Evolutionary conservation across 2,329 filamentous ascomycete genomes (phyloP).

Genomic region (Ampelomyces quisqualis): DNA sequence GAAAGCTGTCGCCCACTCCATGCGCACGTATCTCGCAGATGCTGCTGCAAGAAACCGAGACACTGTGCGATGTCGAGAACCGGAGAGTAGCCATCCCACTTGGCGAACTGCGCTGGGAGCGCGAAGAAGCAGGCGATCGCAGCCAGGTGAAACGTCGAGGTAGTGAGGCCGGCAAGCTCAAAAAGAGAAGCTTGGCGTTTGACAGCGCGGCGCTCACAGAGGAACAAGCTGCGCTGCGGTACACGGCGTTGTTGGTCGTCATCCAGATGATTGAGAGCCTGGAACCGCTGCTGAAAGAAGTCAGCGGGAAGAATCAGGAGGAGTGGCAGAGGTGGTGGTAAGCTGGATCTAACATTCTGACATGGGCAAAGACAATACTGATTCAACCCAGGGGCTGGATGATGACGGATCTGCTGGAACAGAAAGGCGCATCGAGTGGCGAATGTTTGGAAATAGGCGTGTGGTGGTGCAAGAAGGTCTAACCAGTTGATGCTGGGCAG

Average conservation of each 20-base stretch:
- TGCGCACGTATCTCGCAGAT: constrained; percentile 76
- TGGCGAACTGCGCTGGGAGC: constrained; percentile 83
- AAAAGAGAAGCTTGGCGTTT: constrained; percentile 31
- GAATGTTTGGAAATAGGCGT: constrained; percentile 75
- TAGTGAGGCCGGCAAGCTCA: constrained; percentile 51
- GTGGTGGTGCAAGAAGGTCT: constrained; percentile 64
- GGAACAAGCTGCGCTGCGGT: constrained; percentile 71
- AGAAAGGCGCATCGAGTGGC: constrained; percentile 75
- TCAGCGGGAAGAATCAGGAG: constrained; percentile 81
- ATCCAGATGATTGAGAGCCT: constrained; percentile 82
- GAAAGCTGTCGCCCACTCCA: constrained; percentile 70
- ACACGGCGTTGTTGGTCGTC: constrained; percentile 77
- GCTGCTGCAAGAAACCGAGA: constrained; percentile 77
- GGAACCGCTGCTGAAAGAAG: constrained; percentile 78
- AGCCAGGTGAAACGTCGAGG: constrained; percentile 53
- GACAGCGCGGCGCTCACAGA: constrained; percentile 58
- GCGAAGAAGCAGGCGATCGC: constrained; percentile 57
- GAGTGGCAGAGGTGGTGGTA: constrained; percentile 87
- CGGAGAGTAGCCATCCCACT: constrained; percentile 84
- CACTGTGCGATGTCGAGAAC: constrained; percentile 66
- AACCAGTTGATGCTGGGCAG: constrained; percentile 21
- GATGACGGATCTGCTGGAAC: constrained; percentile 79
- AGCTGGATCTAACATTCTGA: neutral
- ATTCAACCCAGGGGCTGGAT: constrained; percentile 60
- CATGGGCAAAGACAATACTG: neutral